Base-by-base conservation (phyloP, 805 yeast genomes). In the Saccharomycopsis fibuligera region DNA sequence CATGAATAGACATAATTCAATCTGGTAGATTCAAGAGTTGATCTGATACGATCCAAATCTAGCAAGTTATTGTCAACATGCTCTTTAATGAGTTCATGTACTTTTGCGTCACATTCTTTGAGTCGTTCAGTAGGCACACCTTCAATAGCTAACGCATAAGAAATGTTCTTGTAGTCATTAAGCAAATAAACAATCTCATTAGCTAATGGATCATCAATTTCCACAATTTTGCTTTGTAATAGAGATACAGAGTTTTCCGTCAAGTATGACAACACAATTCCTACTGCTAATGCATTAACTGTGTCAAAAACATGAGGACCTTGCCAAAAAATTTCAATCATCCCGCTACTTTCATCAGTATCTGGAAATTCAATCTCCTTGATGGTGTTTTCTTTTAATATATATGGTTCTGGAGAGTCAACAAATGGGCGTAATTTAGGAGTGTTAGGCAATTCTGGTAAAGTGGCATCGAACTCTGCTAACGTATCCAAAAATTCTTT, bases 321-420 rank as follows among this genome's bases (percentile, higher is more conserved):
- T 44, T 86, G 72, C 91, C 96, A 90, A 2, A 85, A 69, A 23
- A 93, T 65, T 16, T 74, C 59, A 1, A 87, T 59, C 58, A 86
- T 93, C 33, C 96, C 95, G 64, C 81, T 76, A 10, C 85, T 72
- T 64, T 89, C 97, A 60, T 88, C 96, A 50, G 78, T 74, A 58
- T 93, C 98, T 2, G 98, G 96, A 59, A 93, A 93, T 50, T 79
- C 82, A 23, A 89, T 75, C 3, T 68, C 71, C 35, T 75, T 71
- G 10, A 74, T 65, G 4, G 72, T 60, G 2, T 68, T 63, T 44
- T 73, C 60, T 2, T 57, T 47, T 35, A 64, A 72, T 5, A 48
- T 45, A 14, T 45, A 9, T 0, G 84, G 76, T 54, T 51, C 50
- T 40, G 54, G 57, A 1, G 77, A 71, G 48, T 88, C 96, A 17